Base-by-base conservation (phyloP, 2,329 filamentous ascomycete species). In the Paecilomyces sp. region DNA sequence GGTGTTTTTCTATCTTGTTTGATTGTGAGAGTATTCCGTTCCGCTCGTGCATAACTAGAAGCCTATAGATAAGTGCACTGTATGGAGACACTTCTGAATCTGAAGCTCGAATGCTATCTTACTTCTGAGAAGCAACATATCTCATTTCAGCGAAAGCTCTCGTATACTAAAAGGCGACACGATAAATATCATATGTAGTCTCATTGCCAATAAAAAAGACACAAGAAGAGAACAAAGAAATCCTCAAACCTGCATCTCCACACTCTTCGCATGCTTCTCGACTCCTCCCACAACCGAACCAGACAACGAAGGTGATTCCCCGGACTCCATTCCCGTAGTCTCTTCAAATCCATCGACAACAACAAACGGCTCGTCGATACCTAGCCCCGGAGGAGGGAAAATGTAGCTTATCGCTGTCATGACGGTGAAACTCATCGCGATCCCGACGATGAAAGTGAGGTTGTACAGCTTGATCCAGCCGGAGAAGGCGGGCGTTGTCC, bases 381-480 rank as follows among this genome's bases (percentile, higher is more conserved):
- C 64, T 11, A 65, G 56, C n/a, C 65, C 65, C 8, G 34, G 55
- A 34, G 64, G 62, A 18, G 65, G 65, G 54, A 59, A 67, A 30
- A 64, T 52, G n/a, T 57, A 58, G 54, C 62, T 64, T 50, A 64
- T 22, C 1, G 22, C 51, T 50, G 58, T 61, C 57, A 66, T 64
- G 8, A 61, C 41, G 51, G 55, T 41, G 54, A 67, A 67, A 52
- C 63, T 64, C 24, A 68, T 66, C 5, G 59, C 64, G 7, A 66
- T 53, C 8, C 65, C 66, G 11, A 66, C 60, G 33, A 67, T 62
- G 61, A 66, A 68, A 8, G 66, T 66, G 13, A 68, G 62, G 31
- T 68, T 64, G 62, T 65, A 68, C 6, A 68, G 56, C 24, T 61
- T 62, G 51, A 66, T 60, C 66, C 66, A 68, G 18, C 62, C 62